These are phyloP conservation scores for Lenzites betulinus DNA, from an alignment of 768 basidiomycete species.

Conservation along the genomic window DNA sequence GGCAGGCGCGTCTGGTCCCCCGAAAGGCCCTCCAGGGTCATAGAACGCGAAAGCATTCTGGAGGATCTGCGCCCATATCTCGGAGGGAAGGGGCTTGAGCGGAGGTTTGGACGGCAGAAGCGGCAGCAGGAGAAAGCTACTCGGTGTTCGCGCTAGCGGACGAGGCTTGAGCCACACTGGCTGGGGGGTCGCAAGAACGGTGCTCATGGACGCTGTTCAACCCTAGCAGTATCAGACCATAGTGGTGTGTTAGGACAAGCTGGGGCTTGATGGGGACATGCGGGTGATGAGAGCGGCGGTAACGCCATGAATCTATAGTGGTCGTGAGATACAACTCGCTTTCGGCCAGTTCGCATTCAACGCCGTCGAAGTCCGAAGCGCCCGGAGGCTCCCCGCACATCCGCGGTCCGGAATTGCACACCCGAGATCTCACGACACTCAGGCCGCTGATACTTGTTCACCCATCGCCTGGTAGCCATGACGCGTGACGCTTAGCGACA, in stretches of 20 bases:
- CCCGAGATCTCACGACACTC: no score
- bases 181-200: background rate
- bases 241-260: background rate
- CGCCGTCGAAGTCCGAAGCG: slow-evolving; percentile 12
- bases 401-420: background rate
- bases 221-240: background rate
- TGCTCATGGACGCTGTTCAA: background rate
- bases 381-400: background rate
- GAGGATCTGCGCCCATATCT: slow-evolving; percentile 72
- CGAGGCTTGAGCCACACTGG: slow-evolving; percentile 62
- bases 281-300: background rate
- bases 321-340: slow-evolving; percentile 1
- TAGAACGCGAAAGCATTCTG: slow-evolving; percentile 34
- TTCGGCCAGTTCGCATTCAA: background rate
- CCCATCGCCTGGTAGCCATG: no score
- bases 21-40: slow-evolving; percentile 5
- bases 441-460: no score
- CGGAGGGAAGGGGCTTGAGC: slow-evolving; percentile 59
- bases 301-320: background rate
- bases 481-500: no score
- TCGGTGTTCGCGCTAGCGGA: slow-evolving; percentile 60
- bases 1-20: slow-evolving; percentile 9
- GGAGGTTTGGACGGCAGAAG: slow-evolving; percentile 59
- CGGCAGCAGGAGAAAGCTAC: slow-evolving; percentile 65
- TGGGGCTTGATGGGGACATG: background rate